Percentiles rank a stretch among this genome's conserved stretches.
Evolutionary conservation across 2,329 filamentous ascomycete species (phyloP).

Genomic region (Fusarium aywerte): DNA sequence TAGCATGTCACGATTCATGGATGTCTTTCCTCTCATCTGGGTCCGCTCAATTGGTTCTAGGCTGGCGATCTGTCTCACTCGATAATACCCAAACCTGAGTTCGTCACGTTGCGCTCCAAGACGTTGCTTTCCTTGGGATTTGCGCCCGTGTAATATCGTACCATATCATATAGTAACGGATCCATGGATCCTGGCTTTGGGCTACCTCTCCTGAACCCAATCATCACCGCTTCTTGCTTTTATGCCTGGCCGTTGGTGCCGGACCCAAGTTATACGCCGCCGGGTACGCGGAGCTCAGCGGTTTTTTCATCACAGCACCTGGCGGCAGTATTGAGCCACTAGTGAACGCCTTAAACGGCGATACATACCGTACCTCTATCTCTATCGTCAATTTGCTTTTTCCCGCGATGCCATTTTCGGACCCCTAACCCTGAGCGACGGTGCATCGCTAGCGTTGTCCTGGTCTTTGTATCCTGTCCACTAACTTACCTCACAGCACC

Average conservation of each 20-base stretch:
- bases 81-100: slow-evolving; percentile 10
- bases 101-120: slow-evolving; percentile 10
- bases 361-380: slow-evolving; percentile 13
- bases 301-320: slow-evolving; percentile 4
- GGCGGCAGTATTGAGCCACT: slow-evolving; percentile 13
- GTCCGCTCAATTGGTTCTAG: slow-evolving; percentile 29
- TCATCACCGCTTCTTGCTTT: slow-evolving; percentile 17
- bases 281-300: background rate
- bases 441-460: slow-evolving; percentile 41
- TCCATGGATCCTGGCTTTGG: slow-evolving; percentile 13
- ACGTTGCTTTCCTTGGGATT: slow-evolving; percentile 17
- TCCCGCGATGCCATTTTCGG: slow-evolving; percentile 3
- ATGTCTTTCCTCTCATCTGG: slow-evolving; percentile 5
- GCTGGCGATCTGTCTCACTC: slow-evolving; percentile 32
- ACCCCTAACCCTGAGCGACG: slow-evolving; percentile 19
- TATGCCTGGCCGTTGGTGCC: slow-evolving; percentile 13
- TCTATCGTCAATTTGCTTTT: slow-evolving; percentile 27
- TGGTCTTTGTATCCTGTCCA: slow-evolving; percentile 27
- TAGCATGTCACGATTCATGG: slow-evolving; percentile 27
- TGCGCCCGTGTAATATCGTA: slow-evolving; percentile 10
- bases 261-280: slow-evolving; percentile 8
- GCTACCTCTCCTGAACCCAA: slow-evolving; percentile 14
- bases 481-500: slow-evolving; percentile 18
- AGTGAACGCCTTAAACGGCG: slow-evolving; percentile 11
- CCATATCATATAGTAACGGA: slow-evolving; percentile 2